These are phyloP conservation scores for Raddia distichophylla DNA, from an alignment of 176 grass and related monocot species.

Conservation along the genomic window DNA sequence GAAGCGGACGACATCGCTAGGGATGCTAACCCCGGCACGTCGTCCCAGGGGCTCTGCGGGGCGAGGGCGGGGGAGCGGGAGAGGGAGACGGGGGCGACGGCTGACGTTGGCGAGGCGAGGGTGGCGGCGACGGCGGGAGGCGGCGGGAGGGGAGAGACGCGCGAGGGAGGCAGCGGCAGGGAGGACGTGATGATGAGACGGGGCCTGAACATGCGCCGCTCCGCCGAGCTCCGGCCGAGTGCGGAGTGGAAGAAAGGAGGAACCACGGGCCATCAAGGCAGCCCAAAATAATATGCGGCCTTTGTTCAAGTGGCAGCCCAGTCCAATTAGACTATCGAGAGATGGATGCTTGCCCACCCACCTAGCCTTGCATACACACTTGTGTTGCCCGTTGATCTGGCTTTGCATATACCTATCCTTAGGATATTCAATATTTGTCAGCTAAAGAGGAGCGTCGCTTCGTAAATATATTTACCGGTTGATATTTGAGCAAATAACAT, in stretches of 20 bases:
- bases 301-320: neutral
- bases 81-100: neutral
- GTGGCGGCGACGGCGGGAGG: neutral
- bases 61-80: neutral
- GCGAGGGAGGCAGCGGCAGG: neutral
- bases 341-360: neutral
- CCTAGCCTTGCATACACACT: too few species aligned
- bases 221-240: neutral
- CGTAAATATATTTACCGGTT: too few species aligned
- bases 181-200: neutral
- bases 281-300: neutral
- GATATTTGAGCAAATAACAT: too few species aligned
- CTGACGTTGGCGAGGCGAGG: neutral
- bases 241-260: neutral
- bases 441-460: too few species aligned
- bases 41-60: conserved; percentile 1
- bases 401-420: too few species aligned
- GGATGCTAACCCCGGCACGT: neutral
- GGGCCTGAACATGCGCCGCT: conserved; percentile 1
- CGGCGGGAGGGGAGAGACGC: neutral
- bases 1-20: conserved; percentile 42
- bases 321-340: neutral
- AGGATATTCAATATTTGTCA: too few species aligned
- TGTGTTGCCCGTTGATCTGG: neutral
- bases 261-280: neutral